Evolutionary conservation across 73 alveolate genomes (phyloP), one percentile per base, ranked within the genome.

Genomic region (Paramecium primaurelia): DNA sequence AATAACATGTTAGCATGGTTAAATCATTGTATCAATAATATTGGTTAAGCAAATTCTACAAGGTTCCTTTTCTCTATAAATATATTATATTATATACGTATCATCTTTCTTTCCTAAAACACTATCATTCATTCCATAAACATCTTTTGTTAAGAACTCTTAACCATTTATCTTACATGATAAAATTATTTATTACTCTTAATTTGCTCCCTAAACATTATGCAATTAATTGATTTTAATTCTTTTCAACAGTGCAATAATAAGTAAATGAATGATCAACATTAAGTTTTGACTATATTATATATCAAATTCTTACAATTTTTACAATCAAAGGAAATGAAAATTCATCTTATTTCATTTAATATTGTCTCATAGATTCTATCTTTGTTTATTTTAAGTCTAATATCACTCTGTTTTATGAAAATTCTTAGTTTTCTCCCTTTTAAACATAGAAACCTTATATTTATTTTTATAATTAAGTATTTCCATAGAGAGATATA

Each of bases 81-180:
- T 18, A 3, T 3, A 28, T 10, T 22, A 22, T 22, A 22, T 22
- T 22, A 22, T 22, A 22, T 40, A 64, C 75, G 7, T 26, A 22
- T 40, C 73, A 12, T 40, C 16, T 26, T 80, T 80, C 58, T 80
- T 26, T n/a, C 77, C 71, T 45, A 80, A 42, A 4, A 80, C 91
- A 80, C 91, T 80, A 20, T 80, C 91, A 80, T 80, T n/a, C 58
- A 80, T 80, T 47, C 91, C 91, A 80, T 32, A 80, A n/a, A 80
- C 91, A 80, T 80, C 91, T 16, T 45, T 40, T 3, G 75, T 47
- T 4, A 45, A 7, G n/a, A 80, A 80, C 14, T 42, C 75, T 80
- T 80, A 14, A 5, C 91, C 91, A 45, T 80, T 42, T 6, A 42
- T 28, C 91, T 80, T 16, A 6, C 9, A 16, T 16, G 40, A 32